Base-by-base conservation (phyloP, 1,284 basidiomycete genomes). In the Leccinum subrobustum region DNA sequence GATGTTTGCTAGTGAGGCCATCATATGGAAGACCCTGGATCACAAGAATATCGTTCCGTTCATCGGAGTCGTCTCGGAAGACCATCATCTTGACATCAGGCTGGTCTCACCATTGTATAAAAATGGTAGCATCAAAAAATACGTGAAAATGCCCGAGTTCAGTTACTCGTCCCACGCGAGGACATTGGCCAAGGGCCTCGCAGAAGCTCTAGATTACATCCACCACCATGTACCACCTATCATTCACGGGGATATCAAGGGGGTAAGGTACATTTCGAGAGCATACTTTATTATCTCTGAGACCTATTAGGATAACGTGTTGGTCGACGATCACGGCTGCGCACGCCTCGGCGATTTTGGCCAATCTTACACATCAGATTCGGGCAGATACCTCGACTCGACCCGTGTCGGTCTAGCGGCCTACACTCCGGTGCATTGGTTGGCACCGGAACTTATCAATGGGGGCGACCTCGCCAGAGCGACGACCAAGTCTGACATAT, bases 221-320 rank as follows among this genome's bases (percentile, higher is more conserved):
- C 77, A 79, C 47, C 60, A 18, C 9, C 64, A 67, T 31, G 58
- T 72, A 3, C 70, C 70, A 3, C 67, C 73, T 39, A 72, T 78
- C 39, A 55, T 78, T 16, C 78, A 79, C 16, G 73, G 76, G 27
- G 78, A 78, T 54, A 60, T 79, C 42, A 79, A 78, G 60, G 70
- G 66, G 50, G 77, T 77, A 60, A 67, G 77, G 54, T 27, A 37
- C 18, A 42, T 25, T 50, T 35, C 20, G 14, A 56, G 9, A n/a
- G 4, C 20, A 27, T n/a, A 16, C 14, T 42, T 33, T 37, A 33
- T 55, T 11, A 9, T 48, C 39, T 52, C 62, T 65, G 56, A 65
- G 2, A 35, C 3, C 23, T 16, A 39, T 6, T 60, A 78, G 75
- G 68, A 69, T 29, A 76, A 76, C 58, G 64, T 78, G 6, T 60